Conservation (phyloP, 768 basidiomycete species). For the Boletus vermiculosoides region DNA sequence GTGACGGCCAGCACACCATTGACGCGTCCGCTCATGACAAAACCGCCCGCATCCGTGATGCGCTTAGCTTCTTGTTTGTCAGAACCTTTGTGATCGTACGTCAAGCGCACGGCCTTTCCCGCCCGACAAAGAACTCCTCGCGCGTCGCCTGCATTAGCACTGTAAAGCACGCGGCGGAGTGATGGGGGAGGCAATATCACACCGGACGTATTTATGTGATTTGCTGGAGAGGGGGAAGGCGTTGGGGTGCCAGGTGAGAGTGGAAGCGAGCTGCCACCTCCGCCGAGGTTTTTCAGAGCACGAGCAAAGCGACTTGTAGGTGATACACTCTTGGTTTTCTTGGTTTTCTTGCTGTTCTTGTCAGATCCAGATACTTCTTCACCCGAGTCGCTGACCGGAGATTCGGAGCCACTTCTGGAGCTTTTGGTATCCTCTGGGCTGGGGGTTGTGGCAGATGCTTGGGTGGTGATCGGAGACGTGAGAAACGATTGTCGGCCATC, state of each 20-base stretch:
- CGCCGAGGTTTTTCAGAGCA: conserved; percentile 53
- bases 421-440: conserved; percentile 32
- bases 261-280: conserved; percentile 24
- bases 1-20: conserved; percentile 98
- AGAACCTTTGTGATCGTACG: conserved; percentile 98
- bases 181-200: conserved; percentile 45
- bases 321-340: conserved; percentile 40
- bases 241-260: conserved; percentile 7
- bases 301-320: conserved; percentile 53
- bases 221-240: conserved; percentile 22
- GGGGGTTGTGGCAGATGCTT: conserved; percentile 33
- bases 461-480: conserved; percentile 26
- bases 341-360: conserved; percentile 39
- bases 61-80: conserved; percentile 97
- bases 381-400: conserved; percentile 45
- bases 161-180: conserved; percentile 80
- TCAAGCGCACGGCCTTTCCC: conserved; percentile 88
- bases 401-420: conserved; percentile 39
- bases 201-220: conserved; percentile 31
- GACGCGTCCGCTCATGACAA: conserved; percentile 97
- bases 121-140: conserved; percentile 88
- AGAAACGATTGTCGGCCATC: conserved; percentile 73
- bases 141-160: conserved; percentile 96
- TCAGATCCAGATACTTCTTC: conserved; percentile 33
- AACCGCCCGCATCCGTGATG: conserved; percentile 96